A percentile compares a stretch with the other conserved stretches of the same genome.
These are phyloP conservation scores for Solanum sejunctum DNA, from an alignment of 257 asterid species.

Conservation along the genomic window DNA sequence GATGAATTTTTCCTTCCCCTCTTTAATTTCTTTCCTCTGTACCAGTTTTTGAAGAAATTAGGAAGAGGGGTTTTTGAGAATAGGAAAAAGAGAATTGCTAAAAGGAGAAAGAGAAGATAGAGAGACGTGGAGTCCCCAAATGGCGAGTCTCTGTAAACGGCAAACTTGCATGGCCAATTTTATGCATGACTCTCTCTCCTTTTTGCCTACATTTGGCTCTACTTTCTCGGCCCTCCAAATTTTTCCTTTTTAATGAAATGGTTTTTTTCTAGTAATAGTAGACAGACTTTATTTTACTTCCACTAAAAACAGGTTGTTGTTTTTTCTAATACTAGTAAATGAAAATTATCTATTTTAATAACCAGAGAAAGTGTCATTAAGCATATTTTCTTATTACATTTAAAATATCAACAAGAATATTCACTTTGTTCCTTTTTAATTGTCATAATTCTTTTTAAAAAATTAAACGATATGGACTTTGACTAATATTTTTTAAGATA, in stretches of 20 bases:
- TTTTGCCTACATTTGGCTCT: background rate
- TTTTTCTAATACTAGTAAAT: background rate
- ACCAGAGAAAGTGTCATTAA: background rate
- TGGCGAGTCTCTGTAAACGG: slow-evolving; percentile 57
- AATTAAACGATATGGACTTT: too few species aligned
- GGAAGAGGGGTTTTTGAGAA: background rate
- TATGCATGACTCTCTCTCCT: slow-evolving; percentile 11
- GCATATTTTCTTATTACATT: background rate
- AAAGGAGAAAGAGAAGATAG: slow-evolving; percentile 12
- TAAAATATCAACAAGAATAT: background rate
- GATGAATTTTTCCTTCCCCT: background rate
- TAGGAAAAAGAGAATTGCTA: background rate
- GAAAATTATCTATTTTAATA: background rate
- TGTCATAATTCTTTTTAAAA: too few species aligned
- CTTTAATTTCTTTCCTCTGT: background rate
- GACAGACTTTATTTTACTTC: background rate
- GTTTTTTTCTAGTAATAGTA: background rate
- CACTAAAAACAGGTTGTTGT: background rate
- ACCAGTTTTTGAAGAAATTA: background rate
- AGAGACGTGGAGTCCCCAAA: slow-evolving; percentile 44
- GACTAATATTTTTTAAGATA: too few species aligned
- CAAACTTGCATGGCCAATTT: slow-evolving; percentile 48
- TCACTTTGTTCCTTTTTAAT: too few species aligned
- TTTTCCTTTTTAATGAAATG: background rate
- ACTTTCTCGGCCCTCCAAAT: background rate